Base-by-base conservation (phyloP, 1,284 basidiomycete species). In the Pseudozyma sp. region DNA sequence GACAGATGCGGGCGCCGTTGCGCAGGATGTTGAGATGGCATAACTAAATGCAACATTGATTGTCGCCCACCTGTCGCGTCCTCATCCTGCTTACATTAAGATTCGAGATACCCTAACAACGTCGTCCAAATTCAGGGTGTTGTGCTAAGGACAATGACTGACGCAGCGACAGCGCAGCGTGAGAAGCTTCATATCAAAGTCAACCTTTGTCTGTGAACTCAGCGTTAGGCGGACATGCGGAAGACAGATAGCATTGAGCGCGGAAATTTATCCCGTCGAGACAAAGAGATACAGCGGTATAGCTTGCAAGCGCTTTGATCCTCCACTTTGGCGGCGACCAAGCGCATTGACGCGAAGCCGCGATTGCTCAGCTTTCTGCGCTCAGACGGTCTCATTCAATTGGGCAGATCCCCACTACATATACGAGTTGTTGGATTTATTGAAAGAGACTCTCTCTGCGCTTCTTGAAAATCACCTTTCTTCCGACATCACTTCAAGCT, bases 1-100 rank as follows among this genome's bases (percentile, higher is more conserved):
- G 42, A 18, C 44, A 8, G 25, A 31, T 6, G 25, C 25, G 25
- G 14, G 40, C 36, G 13, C 47, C 21, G 51, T n/a, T 13, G 25
- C 52, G 6, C 39, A 59, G n/a, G 67, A 75, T 48, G 63, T 75
- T 40, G 71, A 75, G 9, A 75, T 68, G 59, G 52, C 55, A 13
- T 68, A 38, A n/a, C n/a, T n/a, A n/a, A 31, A 50, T 14, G 18
- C 8, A 8, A 21, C 3, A 1, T 7, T 10, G 4, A 10, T 25
- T 47, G 12, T 52, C 48, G 38, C 35, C n/a, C 25, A 31, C 25
- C 6, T 31, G 25, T 31, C 25, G 19, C 25, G 19, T 45, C 38
- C 1, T 6, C 38, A 43, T 4, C 31, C 10, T 44, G 25, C 31
- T 9, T 14, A 38, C 34, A 34, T 31, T 14, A 3, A 52, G 16